phyloP scores from a whole-genome alignment of 1,284 basidiomycete genomes.

The Sphagnurus paluster region DNA sequence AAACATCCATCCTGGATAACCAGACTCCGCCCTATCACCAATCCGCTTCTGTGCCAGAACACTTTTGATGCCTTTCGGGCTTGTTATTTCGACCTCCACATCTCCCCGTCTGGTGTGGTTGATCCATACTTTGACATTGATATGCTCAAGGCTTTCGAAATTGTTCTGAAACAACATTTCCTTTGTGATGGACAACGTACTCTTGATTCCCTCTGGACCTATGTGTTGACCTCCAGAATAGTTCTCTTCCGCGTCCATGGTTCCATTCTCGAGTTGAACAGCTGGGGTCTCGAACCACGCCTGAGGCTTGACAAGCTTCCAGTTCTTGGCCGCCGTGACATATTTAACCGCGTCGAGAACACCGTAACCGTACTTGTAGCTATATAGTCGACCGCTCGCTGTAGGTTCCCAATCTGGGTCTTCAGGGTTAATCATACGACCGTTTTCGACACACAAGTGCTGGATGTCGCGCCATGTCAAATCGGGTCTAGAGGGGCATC shows the following conservation, averaged over 20 bases:
- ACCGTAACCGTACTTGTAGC: conserved; percentile 98
- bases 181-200: conserved; percentile 70
- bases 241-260: conserved; percentile 53
- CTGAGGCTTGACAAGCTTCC: conserved; percentile 93
- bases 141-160: conserved; percentile 88
- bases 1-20: conserved; percentile 94
- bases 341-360: conserved; percentile 84
- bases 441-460: conserved; percentile 83
- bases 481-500: conserved; percentile 71
- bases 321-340: conserved; percentile 79
- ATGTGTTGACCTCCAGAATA: conserved; percentile 73
- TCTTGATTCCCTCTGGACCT: conserved; percentile 64
- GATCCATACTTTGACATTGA: conserved; percentile 94
- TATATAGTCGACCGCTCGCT: conserved; percentile 78
- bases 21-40: conserved; percentile 68
- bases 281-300: conserved; percentile 82
- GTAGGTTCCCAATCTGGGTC: conserved; percentile 96
- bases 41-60: conserved; percentile 77
- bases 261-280: conserved; percentile 66
- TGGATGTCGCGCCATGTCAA: conserved; percentile 98
- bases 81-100: conserved; percentile 87
- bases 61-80: conserved; percentile 87
- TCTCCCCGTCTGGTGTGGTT: conserved; percentile 86
- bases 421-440: conserved; percentile 79
- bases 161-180: conserved; percentile 76